Evolutionary conservation across 2,329 filamentous ascomycete genomes (phyloP), one percentile per base, ranked within the genome.

Genomic region (Cercospora zeae-maydis): DNA sequence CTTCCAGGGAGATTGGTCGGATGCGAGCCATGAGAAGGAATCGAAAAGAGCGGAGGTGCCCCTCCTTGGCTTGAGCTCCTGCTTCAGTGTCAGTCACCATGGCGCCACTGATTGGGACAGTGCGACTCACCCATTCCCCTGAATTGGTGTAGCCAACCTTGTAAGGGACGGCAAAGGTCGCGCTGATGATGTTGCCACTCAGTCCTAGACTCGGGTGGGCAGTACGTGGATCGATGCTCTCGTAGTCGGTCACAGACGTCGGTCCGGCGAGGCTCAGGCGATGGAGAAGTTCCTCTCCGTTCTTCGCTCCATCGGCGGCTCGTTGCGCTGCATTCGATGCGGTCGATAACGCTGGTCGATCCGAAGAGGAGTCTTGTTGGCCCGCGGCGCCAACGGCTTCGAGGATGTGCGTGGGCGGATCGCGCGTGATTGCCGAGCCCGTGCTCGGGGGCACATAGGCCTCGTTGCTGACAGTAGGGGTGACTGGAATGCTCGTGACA

Each of bases 21-120:
- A 96, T 3, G 92, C 91, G 49, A 98, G 86, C 77, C 96, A 88
- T 61, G 88, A 86, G 73, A 98, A 92, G 9, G 92, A 93, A 76
- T 97, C 92, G 78, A 96, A 96, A 34, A 98, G 84, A 14, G 93
- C 92, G 11, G 93, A 97, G 63, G 93, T 93, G 60, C 93, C 93
- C 64, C 89, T 89, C 27, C 93, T 90, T 64, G 87, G 82, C 70
- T 86, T 86, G 60, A 97, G 80, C 73, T 90, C 86, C 91, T 93
- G 30, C 13, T 49, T 45, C 55, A 45, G 33, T 59, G 57, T 53
- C 33, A 33, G 61, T 31, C 54, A 61, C 21, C 8, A 36, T 34
- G 19, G 34, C 30, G 24, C 45, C 16, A 19, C 16, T 10, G 36
- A 45, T 8, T 33, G 33, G 36, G 53, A 49, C 36, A 14, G 61